These are phyloP conservation scores for Stachybotrys elegans DNA, from an alignment of 2,329 filamentous ascomycete genomes.

Conservation along the genomic window DNA sequence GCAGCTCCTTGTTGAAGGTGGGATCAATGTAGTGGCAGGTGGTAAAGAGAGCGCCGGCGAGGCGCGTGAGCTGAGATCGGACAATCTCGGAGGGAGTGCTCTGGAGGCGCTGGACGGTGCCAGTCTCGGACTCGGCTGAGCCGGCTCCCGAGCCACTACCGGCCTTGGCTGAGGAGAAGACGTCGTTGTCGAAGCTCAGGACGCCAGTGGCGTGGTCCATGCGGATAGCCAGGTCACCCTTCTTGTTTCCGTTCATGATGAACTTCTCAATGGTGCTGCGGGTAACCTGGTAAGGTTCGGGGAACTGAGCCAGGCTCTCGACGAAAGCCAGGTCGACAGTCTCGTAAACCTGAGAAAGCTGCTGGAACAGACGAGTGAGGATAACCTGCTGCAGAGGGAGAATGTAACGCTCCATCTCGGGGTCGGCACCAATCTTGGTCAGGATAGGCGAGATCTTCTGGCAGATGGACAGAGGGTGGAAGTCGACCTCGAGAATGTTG, in stretches of 20 bases:
- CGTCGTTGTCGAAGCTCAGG: slow-evolving; percentile 94
- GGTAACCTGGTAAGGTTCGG: slow-evolving; percentile 90
- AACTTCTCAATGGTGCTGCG: slow-evolving; percentile 96
- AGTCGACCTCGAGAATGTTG: slow-evolving; percentile 98
- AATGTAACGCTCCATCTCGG: slow-evolving; percentile 97
- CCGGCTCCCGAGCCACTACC: slow-evolving; percentile 76
- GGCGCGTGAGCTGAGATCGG: slow-evolving; percentile 84
- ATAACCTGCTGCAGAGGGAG: slow-evolving; percentile 96
- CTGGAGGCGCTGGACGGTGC: slow-evolving; percentile 89
- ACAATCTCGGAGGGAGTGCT: slow-evolving; percentile 98
- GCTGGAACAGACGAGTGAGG: slow-evolving; percentile 95
- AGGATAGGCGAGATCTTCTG: slow-evolving; percentile 98
- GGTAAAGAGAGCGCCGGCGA: slow-evolving; percentile 85
- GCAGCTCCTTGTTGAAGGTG: slow-evolving; percentile 74
- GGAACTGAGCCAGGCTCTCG: slow-evolving; percentile 89
- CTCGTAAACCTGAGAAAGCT: slow-evolving; percentile 97
- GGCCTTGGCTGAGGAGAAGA: slow-evolving; percentile 95
- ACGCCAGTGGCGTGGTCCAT: slow-evolving; percentile 94
- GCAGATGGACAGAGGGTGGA: slow-evolving; percentile 97
- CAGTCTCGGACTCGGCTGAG: slow-evolving; percentile 79
- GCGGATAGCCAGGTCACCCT: slow-evolving; percentile 93
- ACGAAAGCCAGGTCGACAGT: slow-evolving; percentile 94
- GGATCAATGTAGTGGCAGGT: slow-evolving; percentile 96
- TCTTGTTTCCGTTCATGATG: slow-evolving; percentile 99
- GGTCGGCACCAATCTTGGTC: slow-evolving; percentile 84